Percentiles rank a stretch among this genome's conserved stretches.
phyloP scores from a whole-genome alignment of 768 basidiomycete genomes.

The Hydnomerulius pinastri region DNA sequence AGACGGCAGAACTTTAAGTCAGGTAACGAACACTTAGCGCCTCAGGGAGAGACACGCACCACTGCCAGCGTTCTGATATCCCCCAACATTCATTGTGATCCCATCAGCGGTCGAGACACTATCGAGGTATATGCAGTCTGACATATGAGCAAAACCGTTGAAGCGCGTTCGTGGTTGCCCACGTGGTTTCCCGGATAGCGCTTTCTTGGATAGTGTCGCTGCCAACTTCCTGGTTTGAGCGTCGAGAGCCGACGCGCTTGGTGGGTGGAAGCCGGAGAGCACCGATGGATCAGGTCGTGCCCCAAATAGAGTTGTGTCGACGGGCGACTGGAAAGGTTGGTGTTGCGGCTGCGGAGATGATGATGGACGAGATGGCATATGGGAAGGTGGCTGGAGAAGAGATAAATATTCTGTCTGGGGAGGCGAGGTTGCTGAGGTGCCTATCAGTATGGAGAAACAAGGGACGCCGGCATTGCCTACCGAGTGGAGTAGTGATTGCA shows the following conservation, averaged over 20 bases:
- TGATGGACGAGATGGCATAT: not conserved
- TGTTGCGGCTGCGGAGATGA: not conserved
- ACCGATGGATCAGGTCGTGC: not conserved
- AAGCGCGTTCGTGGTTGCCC: not conserved
- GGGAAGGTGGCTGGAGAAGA: not conserved
- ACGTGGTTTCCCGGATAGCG: not conserved
- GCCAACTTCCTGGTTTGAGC: not conserved
- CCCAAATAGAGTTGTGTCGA: no score
- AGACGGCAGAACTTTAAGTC: no score
- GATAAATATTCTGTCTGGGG: not conserved
- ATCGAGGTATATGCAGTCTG: slow-evolving; percentile 1
- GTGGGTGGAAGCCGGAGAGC: no score
- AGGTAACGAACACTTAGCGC: no score
- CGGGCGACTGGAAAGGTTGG: no score
- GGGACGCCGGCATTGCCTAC: not conserved
- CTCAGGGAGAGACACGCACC: slow-evolving; percentile 10
- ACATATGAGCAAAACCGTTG: not conserved
- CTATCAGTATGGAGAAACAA: not conserved
- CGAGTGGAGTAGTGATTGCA: not conserved
- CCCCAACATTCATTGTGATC: slow-evolving; percentile 10
- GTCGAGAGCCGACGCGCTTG: not conserved
- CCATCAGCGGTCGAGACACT: not conserved
- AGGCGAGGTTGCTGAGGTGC: not conserved
- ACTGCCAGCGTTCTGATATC: slow-evolving; percentile 5
- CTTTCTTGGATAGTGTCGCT: not conserved